These are phyloP conservation scores for Rossbeevera mucosa DNA, from an alignment of 768 basidiomycete species.

Conservation along the genomic window DNA sequence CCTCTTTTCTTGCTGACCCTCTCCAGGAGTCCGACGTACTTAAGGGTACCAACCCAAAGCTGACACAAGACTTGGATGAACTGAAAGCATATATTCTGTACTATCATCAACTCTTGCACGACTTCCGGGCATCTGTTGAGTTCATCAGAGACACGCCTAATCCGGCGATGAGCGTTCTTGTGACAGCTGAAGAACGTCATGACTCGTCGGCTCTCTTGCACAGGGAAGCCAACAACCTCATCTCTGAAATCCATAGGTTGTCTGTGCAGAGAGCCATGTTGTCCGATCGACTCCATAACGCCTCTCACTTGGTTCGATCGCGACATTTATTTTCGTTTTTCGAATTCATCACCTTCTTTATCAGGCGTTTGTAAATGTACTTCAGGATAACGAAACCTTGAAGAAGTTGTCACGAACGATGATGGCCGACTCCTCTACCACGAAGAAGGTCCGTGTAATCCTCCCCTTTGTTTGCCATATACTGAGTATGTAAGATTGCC, in stretches of 20 bases:
- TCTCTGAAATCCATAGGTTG: conserved; percentile 47
- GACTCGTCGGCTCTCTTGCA: conserved; percentile 35
- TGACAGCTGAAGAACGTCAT: neutral
- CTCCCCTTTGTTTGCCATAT: neutral
- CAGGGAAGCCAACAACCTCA: conserved; percentile 45
- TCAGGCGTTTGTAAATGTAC: conserved; percentile 57
- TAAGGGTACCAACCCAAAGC: conserved; percentile 33
- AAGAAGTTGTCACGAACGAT: conserved; percentile 43
- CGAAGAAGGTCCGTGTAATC: conserved; percentile 28
- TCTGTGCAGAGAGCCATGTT: conserved; percentile 31
- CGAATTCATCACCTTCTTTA: neutral
- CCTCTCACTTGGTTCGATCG: conserved; percentile 27
- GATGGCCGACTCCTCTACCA: conserved; percentile 38
- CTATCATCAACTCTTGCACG: conserved; percentile 49
- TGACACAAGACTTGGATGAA: conserved; percentile 53
- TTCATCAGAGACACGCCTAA: conserved; percentile 48
- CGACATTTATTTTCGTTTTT: neutral
- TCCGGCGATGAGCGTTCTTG: conserved; percentile 39
- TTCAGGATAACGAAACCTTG: conserved; percentile 49
- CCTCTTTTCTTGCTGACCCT: neutral
- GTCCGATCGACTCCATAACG: conserved; percentile 32
- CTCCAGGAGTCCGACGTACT: conserved; percentile 46
- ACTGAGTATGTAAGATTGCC: conserved; percentile 30
- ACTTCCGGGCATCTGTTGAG: conserved; percentile 46
- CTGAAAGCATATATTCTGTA: conserved; percentile 57